phyloP scores from a whole-genome alignment of 2,329 filamentous ascomycete genomes.

The Zarea fungicola region DNA sequence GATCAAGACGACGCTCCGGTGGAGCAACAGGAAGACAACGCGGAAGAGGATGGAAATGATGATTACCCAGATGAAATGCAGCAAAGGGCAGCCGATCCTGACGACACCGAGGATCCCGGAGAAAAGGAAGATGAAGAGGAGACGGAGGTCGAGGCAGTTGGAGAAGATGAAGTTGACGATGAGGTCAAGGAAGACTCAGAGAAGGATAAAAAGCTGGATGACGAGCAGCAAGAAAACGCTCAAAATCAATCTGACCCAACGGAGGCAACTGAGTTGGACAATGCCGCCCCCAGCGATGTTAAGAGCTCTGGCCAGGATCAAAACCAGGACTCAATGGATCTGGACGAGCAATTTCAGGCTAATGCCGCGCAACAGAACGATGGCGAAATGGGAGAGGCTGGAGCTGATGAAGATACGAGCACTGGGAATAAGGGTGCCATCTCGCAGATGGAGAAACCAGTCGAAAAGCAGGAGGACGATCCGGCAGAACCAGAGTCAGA shows the following conservation, averaged over 20 bases:
- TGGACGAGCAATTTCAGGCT: conserved; percentile 55
- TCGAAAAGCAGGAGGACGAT: conserved; percentile 39
- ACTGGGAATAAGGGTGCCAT: conserved; percentile 58
- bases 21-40: conserved; percentile 29
- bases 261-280: conserved; percentile 48
- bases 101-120: conserved; percentile 34
- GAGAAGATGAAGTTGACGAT: conserved; percentile 22
- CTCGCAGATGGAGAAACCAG: conserved; percentile 42
- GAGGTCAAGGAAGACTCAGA: conserved; percentile 25
- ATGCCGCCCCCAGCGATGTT: conserved; percentile 57
- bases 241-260: conserved; percentile 22
- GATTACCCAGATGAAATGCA: conserved; percentile 32
- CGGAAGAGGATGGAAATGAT: conserved; percentile 33
- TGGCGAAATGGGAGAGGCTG: conserved; percentile 60
- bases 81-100: conserved; percentile 22
- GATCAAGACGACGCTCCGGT: conserved; percentile 33
- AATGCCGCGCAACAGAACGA: conserved; percentile 60
- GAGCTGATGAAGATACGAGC: conserved; percentile 58
- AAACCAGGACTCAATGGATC: conserved; percentile 57
- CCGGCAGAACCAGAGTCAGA: conserved; percentile 38
- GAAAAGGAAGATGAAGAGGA: conserved; percentile 32
- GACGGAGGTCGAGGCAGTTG: conserved; percentile 49
- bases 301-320: conserved; percentile 61
- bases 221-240: conserved; percentile 39
- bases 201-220: conserved; percentile 25